Conservation (phyloP, 345 rosid species). For the Cardamine resedifolia region DNA sequence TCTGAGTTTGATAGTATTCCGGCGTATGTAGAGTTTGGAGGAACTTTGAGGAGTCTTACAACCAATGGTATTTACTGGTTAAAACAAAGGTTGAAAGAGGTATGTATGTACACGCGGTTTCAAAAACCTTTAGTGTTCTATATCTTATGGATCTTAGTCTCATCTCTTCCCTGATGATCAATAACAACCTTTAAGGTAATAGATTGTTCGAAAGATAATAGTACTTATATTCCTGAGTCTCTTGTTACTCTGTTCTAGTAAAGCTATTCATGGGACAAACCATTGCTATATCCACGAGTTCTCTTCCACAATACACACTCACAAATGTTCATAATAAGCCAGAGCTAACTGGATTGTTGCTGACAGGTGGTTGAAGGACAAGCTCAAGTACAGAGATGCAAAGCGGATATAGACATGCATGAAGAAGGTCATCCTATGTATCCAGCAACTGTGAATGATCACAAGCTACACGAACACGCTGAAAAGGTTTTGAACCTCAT, state of each 20-base stretch:
- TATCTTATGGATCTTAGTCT: neutral
- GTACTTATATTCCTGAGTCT: neutral
- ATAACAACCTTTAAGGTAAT: neutral
- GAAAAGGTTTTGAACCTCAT: constrained; percentile 51
- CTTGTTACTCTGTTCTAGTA: constrained; percentile 8
- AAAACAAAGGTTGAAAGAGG: constrained; percentile 67
- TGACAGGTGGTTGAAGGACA: constrained; percentile 65
- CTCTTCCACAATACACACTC: neutral
- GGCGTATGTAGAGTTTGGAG: constrained; percentile 69
- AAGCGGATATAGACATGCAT: constrained; percentile 48
- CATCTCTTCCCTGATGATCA: neutral
- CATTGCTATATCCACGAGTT: neutral
- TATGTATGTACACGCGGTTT: constrained; percentile 27
- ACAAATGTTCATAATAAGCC: neutral
- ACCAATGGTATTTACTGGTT: constrained; percentile 67
- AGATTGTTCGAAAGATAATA: neutral
- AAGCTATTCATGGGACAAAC: neutral
- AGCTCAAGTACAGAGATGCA: constrained; percentile 67
- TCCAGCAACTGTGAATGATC: constrained; percentile 73
- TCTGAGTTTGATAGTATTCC: constrained; percentile 57
- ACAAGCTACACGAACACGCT: constrained; percentile 49
- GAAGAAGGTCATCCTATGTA: constrained; percentile 48
- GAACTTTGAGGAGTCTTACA: constrained; percentile 86
- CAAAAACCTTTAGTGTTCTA: neutral
- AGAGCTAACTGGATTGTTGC: constrained; percentile 17